Evolutionary conservation across 106 monocot species (phyloP), one percentile per base, ranked within the genome.

Genomic region (Dendrobium officinale): DNA sequence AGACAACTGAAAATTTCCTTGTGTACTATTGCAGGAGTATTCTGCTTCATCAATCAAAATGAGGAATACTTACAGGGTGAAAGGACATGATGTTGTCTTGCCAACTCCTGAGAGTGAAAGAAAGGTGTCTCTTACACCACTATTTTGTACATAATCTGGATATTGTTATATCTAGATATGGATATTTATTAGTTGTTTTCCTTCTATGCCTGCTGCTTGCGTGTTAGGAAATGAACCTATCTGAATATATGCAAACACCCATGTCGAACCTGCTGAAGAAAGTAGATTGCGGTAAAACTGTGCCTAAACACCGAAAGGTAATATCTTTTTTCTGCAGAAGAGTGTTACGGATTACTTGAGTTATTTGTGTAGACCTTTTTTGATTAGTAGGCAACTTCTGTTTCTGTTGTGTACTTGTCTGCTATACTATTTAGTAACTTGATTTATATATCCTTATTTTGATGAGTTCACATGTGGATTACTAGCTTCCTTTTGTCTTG

Each of bases 41-140:
- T 95, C 95, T 81, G 75, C 85, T 79, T 91, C 99, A 75, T 99
- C 99, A 67, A 91, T 86, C 74, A 93, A 90, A 84, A 93, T 80
- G 91, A 92, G 86, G 73, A 89, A 88, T 83, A 44, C 80, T 4
- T 78, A 87, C 73, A 64, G 81, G 70, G 81, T 81, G 79, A 99
- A 88, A 81, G 86, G 86, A 79, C 87, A 61, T 45, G 85, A 82
- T 27, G 73, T 83, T 73, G 59, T 85, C 49, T 70, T 85, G 66
- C 84, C 73, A 43, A 90, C 86, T 81, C 80, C 90, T 45, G 90
- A 90, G 86, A 86, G 77, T 43, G 80, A 80, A 83, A 86, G 87
- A 61, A 93, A 95, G 92, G 95, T 94, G 22, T 37, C 37, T 37
- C 37, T 37, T 37, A 37, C 77, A 13, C 33, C 19, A 78, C 5